phyloP scores from a whole-genome alignment of 306 rosid species.

The Arachis stenosperma region DNA sequence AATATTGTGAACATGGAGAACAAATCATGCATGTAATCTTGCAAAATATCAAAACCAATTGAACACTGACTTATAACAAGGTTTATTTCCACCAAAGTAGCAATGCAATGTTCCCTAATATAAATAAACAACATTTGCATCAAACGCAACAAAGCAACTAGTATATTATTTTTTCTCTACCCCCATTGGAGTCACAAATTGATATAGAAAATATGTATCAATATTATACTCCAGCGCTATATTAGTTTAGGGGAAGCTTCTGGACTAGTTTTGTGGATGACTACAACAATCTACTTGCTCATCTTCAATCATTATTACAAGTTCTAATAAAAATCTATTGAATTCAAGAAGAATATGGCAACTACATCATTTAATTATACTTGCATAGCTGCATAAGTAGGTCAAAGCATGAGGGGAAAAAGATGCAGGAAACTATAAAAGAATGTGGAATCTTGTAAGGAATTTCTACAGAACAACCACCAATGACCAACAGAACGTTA shows the following conservation, averaged over 20 bases:
- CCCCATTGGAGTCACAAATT: slow-evolving; percentile 6
- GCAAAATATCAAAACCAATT: background rate
- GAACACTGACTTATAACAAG: background rate
- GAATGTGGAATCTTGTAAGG: slow-evolving; percentile 17
- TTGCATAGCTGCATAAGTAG: slow-evolving; percentile 2
- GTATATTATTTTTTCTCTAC: slow-evolving; percentile 33
- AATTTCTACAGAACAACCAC: slow-evolving; percentile 31
- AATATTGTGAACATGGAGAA: background rate
- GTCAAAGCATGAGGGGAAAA: background rate
- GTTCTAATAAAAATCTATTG: slow-evolving; percentile 20
- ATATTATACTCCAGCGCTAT: slow-evolving; percentile 15
- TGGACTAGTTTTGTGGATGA: slow-evolving; percentile 13
- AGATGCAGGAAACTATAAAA: slow-evolving; percentile 5
- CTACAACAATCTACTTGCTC: slow-evolving; percentile 16
- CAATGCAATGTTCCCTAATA: background rate
- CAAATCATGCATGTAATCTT: background rate
- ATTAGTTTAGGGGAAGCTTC: slow-evolving; percentile 31
- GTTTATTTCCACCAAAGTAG: slow-evolving; percentile 28
- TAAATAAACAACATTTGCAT: slow-evolving; percentile 8
- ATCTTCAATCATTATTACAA: slow-evolving; percentile 17
- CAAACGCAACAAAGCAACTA: slow-evolving; percentile 29
- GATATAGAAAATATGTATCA: slow-evolving; percentile 13
- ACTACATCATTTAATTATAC: too few relatives aligned
- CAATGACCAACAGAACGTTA: slow-evolving; percentile 23
- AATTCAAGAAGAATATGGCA: too few relatives aligned